Percentiles rank a stretch among this genome's conserved stretches.
phyloP scores from a whole-genome alignment of 2,329 filamentous ascomycete genomes.

The Monosporascus sp. region DNA sequence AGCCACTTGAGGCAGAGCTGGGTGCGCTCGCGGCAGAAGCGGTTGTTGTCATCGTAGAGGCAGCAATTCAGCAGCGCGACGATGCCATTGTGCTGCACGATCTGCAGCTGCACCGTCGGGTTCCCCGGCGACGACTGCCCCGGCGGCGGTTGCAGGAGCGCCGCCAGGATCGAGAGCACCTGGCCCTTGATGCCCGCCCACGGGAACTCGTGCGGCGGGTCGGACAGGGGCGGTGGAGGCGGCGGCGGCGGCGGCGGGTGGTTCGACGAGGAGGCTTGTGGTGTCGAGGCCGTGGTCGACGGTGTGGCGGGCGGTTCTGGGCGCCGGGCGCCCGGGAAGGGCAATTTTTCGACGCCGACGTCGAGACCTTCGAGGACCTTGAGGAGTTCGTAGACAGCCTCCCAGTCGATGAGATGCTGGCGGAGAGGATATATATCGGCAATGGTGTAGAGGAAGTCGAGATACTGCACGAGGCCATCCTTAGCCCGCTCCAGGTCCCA shows the following conservation, averaged over 20 bases:
- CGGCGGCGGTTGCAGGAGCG: slow-evolving; percentile 77
- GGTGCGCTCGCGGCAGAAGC: slow-evolving; percentile 87
- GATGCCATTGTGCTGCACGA: slow-evolving; percentile 78
- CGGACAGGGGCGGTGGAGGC: slow-evolving; percentile 50
- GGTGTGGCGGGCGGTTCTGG: slow-evolving; percentile 29
- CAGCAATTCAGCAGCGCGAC: slow-evolving; percentile 86
- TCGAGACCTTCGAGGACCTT: slow-evolving; percentile 84
- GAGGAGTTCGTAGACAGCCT: slow-evolving; percentile 82
- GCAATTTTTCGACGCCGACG: slow-evolving; percentile 78
- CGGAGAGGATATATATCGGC: slow-evolving; percentile 83
- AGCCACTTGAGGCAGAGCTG: slow-evolving; percentile 84
- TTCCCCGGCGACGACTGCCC: slow-evolving; percentile 57
- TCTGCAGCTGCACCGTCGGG: slow-evolving; percentile 78
- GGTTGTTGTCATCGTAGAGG: slow-evolving; percentile 86
- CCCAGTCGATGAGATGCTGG: slow-evolving; percentile 82
- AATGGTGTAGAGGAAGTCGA: slow-evolving; percentile 87
- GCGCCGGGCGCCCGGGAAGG: slow-evolving; percentile 46
- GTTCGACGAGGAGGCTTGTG: slow-evolving; percentile 24
- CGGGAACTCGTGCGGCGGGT: slow-evolving; percentile 58
- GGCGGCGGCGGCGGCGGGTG: slow-evolving; percentile 37
- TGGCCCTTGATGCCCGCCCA: slow-evolving; percentile 82
- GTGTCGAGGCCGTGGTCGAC: slow-evolving; percentile 24
- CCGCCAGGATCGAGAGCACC: slow-evolving; percentile 84
- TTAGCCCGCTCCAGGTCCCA: slow-evolving; percentile 99
- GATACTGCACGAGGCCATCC: slow-evolving; percentile 88